Base-by-base conservation (phyloP, 2,329 filamentous ascomycete species). In the Biscogniauxia marginata region DNA sequence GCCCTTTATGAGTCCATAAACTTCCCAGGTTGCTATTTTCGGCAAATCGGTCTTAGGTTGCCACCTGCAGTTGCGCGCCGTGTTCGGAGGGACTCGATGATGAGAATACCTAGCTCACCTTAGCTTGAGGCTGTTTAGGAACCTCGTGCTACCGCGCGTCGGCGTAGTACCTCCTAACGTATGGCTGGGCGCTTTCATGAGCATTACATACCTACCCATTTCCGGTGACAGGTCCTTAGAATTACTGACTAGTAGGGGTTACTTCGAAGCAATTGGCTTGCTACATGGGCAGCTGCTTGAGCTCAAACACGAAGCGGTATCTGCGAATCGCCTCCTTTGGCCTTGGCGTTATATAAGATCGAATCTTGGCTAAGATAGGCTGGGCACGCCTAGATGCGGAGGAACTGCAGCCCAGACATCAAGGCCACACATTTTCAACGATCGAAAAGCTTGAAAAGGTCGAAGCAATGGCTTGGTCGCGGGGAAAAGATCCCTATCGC, bases 401-500 rank as follows among this genome's bases (percentile, higher is more conserved):
- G 30, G 30, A 39, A 16, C 30, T 39, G 30, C 30, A 39, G 13
- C 13, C 30, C 30, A 11, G n/a, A 23, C 18, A 18, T 49, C n/a
- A 23, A 25, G 46, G 23, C 23, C 4, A 50, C 25, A 7, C n/a
- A 50, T 34, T 34, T 34, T 25, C 24, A 52, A 59, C 49, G 51
- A 50, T 55, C 53, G 52, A 54, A 45, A 23, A 48, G 53, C 53
- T 55, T 55, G 50, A 46, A 16, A 49, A 19, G 44, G 25, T 25
- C 16, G 3, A 50, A 21, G 49, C 49, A 21, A 39, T 21, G 44
- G 13, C 56, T 58, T 24, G 56, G 48, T 45, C 20, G 16, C 22
- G 53, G 58, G 43, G 19, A 47, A 56, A 43, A 46, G 23, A 21
- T 44, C 53, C 24, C 19, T 6, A 18, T 45, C 34, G 25, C 64